These are phyloP conservation scores for Monosporascus sp. DNA, from an alignment of 2,329 filamentous ascomycete species.

Conservation along the genomic window DNA sequence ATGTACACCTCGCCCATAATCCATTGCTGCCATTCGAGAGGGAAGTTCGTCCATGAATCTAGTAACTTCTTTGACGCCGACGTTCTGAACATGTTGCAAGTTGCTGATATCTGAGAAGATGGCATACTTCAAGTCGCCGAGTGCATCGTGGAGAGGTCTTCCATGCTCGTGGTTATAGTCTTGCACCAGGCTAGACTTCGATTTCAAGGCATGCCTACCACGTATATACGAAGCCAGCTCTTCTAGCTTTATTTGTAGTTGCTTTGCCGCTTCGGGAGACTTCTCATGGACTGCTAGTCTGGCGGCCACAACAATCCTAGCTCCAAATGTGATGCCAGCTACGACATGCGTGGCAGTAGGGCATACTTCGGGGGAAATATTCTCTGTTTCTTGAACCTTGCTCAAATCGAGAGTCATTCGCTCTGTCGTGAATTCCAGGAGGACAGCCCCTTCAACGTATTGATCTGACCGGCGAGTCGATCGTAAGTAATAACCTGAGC, in stretches of 20 bases:
- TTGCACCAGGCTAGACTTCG: background rate
- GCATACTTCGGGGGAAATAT: background rate
- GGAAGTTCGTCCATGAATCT: background rate
- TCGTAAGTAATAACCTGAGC: slow-evolving; percentile 2
- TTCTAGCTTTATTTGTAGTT: background rate
- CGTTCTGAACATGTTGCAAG: background rate
- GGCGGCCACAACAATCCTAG: background rate
- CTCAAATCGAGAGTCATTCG: background rate
- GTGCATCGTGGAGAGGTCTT: background rate
- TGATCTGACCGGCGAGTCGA: background rate
- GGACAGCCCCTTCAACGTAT: slow-evolving; percentile 2
- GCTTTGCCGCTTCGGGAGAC: background rate
- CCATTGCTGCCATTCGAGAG: background rate
- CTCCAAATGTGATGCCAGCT: slow-evolving; percentile 1
- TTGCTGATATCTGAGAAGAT: slow-evolving; percentile 1
- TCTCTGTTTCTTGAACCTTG: background rate
- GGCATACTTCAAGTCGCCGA: background rate
- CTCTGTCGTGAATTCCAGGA: background rate
- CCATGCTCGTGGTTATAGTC: background rate
- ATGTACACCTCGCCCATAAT: background rate
- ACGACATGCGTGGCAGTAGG: slow-evolving; percentile 3
- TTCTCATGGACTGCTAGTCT: background rate
- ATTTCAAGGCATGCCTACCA: background rate
- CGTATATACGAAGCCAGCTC: background rate
- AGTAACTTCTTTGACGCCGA: background rate